These are phyloP conservation scores for Botrytis deweyae DNA, from an alignment of 2,329 filamentous ascomycete species.

Conservation along the genomic window DNA sequence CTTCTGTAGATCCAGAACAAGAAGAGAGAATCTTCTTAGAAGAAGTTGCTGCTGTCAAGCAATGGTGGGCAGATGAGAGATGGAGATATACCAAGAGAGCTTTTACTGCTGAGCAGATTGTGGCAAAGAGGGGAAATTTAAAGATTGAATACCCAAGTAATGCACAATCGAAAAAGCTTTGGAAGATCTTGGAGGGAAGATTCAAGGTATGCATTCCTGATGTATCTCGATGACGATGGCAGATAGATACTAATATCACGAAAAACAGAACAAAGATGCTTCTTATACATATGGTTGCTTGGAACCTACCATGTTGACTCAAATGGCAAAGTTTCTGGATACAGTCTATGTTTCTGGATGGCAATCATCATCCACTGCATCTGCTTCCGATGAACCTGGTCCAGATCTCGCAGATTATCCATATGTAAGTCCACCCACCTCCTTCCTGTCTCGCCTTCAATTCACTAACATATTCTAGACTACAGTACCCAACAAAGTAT, in stretches of 20 bases:
- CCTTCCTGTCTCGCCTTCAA: neutral
- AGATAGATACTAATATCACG: neutral
- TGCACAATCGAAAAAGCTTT: conserved; percentile 87
- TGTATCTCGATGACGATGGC: neutral
- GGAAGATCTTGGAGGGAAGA: conserved; percentile 80
- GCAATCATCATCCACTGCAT: conserved; percentile 97
- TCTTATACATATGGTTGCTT: conserved; percentile 97
- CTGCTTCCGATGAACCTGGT: conserved; percentile 90
- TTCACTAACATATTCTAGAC: conserved; percentile 55
- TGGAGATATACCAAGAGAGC: conserved; percentile 92
- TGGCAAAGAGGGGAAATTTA: conserved; percentile 88
- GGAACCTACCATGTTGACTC: conserved; percentile 96
- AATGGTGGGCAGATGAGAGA: conserved; percentile 90
- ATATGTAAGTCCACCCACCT: conserved; percentile 57
- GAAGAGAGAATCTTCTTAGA: conserved; percentile 59
- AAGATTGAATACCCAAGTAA: conserved; percentile 92
- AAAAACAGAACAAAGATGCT: conserved; percentile 68
- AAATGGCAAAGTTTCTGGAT: conserved; percentile 99
- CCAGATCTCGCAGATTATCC: conserved; percentile 98
- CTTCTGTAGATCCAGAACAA: conserved; percentile 53
- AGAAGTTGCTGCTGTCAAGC: conserved; percentile 84
- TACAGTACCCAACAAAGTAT: conserved; percentile 97
- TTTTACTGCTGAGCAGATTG: conserved; percentile 96
- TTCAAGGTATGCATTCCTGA: conserved; percentile 62
- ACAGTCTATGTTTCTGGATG: conserved; percentile 98